phyloP scores from a whole-genome alignment of 257 asterid species.

The Ocimum tenuiflorum region DNA sequence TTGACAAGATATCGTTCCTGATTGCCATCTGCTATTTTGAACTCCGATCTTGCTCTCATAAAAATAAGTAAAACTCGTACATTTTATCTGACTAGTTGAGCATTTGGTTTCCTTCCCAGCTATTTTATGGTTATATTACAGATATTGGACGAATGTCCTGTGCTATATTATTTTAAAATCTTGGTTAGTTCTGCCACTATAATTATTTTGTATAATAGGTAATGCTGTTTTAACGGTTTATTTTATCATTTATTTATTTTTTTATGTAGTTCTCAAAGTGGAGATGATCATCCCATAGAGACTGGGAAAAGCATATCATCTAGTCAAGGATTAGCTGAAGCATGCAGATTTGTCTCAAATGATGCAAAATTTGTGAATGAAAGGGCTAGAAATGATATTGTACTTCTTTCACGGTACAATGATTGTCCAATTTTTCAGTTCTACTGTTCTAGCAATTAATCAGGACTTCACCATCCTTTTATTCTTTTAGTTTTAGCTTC shows the following conservation, averaged over 20 bases:
- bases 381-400: slow-evolving; percentile 76
- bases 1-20: slow-evolving; percentile 8
- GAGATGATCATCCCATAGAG: slow-evolving; percentile 39
- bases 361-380: slow-evolving; percentile 84
- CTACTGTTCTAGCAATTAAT: slow-evolving; percentile 7
- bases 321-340: slow-evolving; percentile 70
- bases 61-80: neutral
- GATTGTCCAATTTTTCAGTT: slow-evolving; percentile 3
- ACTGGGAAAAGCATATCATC: slow-evolving; percentile 38
- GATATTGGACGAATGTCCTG: neutral
- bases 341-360: slow-evolving; percentile 72
- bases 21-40: slow-evolving; percentile 3
- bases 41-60: neutral
- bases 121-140: neutral
- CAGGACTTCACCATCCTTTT: neutral
- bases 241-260: slow-evolving; percentile 13
- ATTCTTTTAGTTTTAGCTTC: neutral
- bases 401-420: slow-evolving; percentile 74
- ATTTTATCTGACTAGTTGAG: neutral
- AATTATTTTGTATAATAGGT: neutral
- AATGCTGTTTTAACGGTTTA: slow-evolving; percentile 15
- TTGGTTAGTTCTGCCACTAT: neutral
- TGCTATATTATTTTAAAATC: neutral
- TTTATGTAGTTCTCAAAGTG: slow-evolving; percentile 35
- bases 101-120: neutral